These are phyloP conservation scores for Prunus yedoensis DNA, from an alignment of 331 rosid species.

Conservation along the genomic window DNA sequence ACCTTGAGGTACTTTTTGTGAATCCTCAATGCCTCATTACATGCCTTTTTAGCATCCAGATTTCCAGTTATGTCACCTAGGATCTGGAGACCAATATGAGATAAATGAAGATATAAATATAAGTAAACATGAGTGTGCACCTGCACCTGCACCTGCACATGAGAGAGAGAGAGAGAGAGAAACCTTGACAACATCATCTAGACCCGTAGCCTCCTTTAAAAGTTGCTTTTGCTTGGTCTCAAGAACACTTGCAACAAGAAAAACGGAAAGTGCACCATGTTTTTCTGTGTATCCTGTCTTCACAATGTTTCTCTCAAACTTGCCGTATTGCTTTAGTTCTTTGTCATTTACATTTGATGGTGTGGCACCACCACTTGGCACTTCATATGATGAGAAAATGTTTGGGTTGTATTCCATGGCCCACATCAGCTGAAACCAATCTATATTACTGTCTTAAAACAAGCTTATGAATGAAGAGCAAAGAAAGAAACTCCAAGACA, in stretches of 20 bases:
- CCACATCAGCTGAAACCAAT: conserved; percentile 97
- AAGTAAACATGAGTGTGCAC: conserved; percentile 14
- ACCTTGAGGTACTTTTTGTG: conserved; percentile 90
- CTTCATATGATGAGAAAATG: conserved; percentile 59
- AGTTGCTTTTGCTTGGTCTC: conserved; percentile 77
- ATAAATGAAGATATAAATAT: conserved; percentile 17
- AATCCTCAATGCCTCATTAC: conserved; percentile 74
- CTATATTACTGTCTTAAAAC: conserved; percentile 62
- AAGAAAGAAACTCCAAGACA: conserved; percentile 20
- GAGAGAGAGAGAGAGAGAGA: background rate
- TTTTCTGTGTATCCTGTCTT: conserved; percentile 56
- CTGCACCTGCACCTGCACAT: background rate
- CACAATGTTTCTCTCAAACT: conserved; percentile 73
- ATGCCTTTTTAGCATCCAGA: conserved; percentile 88
- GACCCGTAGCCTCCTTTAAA: conserved; percentile 81
- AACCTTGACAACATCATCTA: conserved; percentile 88
- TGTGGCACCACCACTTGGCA: conserved; percentile 28
- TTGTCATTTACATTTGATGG: conserved; percentile 46
- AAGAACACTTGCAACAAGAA: conserved; percentile 88
- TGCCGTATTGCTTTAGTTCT: conserved; percentile 73
- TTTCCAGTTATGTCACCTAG: conserved; percentile 67
- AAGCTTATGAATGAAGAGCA: conserved; percentile 33
- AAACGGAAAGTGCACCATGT: conserved; percentile 60
- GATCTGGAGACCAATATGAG: conserved; percentile 55
- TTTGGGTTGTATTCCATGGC: conserved; percentile 97